These are phyloP conservation scores for Yarrowia divulgata DNA, from an alignment of 805 yeast species.

Conservation along the genomic window DNA sequence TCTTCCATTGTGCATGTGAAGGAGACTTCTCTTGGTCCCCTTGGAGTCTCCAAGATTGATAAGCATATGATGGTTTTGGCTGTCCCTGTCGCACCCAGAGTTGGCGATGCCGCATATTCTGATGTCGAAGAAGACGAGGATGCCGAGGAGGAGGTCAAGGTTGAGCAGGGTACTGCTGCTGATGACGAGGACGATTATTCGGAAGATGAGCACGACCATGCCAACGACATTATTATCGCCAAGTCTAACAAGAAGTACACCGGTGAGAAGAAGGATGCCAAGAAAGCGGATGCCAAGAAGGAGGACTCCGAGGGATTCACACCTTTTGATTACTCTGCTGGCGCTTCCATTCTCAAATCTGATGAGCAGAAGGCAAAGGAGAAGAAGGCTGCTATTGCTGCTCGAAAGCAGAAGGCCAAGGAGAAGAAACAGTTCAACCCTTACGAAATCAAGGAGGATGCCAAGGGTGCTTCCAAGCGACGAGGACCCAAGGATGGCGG, in stretches of 20 bases:
- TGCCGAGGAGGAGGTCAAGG: constrained; percentile 2
- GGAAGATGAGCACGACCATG: constrained; percentile 16
- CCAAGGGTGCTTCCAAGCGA: constrained; percentile 42
- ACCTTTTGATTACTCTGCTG: constrained; percentile 47
- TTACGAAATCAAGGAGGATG: constrained; percentile 42
- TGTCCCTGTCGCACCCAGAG: constrained; percentile 32
- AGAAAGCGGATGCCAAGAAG: constrained; percentile 2
- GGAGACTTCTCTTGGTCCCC: constrained; percentile 28
- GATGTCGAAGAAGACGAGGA: constrained; percentile 8
- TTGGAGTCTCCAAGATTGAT: constrained; percentile 2
- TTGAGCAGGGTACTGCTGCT: constrained; percentile 1
- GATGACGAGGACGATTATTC: constrained; percentile 19
- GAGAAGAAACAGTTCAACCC: constrained; percentile 43
- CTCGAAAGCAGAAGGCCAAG: constrained; percentile 34
- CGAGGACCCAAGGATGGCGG: constrained; percentile 40
- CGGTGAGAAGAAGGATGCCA: constrained; percentile 27
- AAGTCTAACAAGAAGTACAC: constrained; percentile 34
- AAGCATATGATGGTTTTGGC: constrained; percentile 35
- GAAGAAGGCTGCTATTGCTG: constrained; percentile 17
- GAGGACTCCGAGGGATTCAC: constrained; percentile 40
- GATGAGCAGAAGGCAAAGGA: constrained; percentile 32
- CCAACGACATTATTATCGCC: constrained; percentile 36
- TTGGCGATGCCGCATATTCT: constrained; percentile 2
- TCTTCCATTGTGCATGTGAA: constrained; percentile 21
- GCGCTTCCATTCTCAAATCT: constrained; percentile 44